Conservation (phyloP, 2,329 filamentous ascomycete species). For the Arthroderma sp. region DNA sequence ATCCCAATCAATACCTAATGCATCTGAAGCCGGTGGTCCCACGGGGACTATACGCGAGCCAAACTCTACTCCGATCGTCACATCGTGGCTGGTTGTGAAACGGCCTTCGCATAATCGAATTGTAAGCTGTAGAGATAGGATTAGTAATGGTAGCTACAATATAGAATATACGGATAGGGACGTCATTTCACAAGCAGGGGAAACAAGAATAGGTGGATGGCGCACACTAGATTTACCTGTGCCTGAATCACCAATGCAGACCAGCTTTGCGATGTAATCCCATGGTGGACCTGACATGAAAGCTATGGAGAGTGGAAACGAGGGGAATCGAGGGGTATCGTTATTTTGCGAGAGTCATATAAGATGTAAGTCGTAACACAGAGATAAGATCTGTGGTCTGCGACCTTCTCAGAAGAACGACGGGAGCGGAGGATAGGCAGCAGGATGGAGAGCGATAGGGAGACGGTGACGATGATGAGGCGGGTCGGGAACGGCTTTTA, state of each 20-base stretch:
- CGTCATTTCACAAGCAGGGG: constrained; percentile 2
- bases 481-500: neutral
- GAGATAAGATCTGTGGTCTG: neutral
- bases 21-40: constrained; percentile 60
- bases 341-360: neutral
- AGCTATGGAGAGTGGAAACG: constrained; percentile 11
- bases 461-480: neutral
- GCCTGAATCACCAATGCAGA: constrained; percentile 92
- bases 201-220: constrained; percentile 6
- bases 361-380: neutral
- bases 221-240: constrained; percentile 75
- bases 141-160: neutral
- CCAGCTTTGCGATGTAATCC: constrained; percentile 98
- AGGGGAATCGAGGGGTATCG: neutral
- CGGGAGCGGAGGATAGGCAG: constrained; percentile 7
- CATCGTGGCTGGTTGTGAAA: constrained; percentile 88
- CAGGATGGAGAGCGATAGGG: constrained; percentile 1
- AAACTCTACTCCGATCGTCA: constrained; percentile 94
- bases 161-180: neutral
- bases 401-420: neutral
- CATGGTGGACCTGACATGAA: constrained; percentile 55
- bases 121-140: constrained; percentile 49
- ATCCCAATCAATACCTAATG: constrained; percentile 40
- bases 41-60: constrained; percentile 86
- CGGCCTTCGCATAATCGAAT: constrained; percentile 93